Percentiles rank a stretch among this genome's conserved stretches.
These are phyloP conservation scores for Calendula officinalis DNA, from an alignment of 129 eudicot species.

Conservation along the genomic window DNA sequence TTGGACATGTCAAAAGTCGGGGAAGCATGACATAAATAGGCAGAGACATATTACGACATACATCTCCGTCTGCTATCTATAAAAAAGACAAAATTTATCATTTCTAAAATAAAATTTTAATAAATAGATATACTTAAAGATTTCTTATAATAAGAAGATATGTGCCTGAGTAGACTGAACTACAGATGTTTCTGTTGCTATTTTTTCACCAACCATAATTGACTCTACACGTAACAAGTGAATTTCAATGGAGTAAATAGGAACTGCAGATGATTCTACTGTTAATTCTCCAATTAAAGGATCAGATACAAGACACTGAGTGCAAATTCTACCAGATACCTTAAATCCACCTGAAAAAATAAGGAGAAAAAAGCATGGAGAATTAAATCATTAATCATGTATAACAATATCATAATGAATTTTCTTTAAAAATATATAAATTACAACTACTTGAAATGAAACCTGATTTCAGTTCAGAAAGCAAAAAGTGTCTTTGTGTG, in stretches of 20 bases:
- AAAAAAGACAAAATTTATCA: conserved; percentile 8
- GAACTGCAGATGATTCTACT: conserved; percentile 67
- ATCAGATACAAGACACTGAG: conserved; percentile 60
- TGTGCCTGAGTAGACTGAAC: conserved; percentile 82
- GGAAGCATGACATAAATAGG: conserved; percentile 76
- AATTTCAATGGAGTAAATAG: conserved; percentile 71
- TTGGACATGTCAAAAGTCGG: conserved; percentile 79
- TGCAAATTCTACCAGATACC: conserved; percentile 62
- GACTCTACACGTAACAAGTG: conserved; percentile 80
- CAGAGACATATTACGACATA: conserved; percentile 52
- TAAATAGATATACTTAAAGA: neutral
- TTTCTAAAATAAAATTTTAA: conserved; percentile 6
- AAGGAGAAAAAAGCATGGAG: conserved; percentile 2
- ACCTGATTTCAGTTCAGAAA: conserved; percentile 81
- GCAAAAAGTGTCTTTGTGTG: conserved; percentile 76
- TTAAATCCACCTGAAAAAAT: conserved; percentile 57
- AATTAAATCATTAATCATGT: neutral
- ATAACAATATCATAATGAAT: conserved; percentile 17
- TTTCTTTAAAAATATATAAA: neutral
- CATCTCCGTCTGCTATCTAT: conserved; percentile 95
- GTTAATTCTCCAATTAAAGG: conserved; percentile 65
- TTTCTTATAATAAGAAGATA: conserved; percentile 1
- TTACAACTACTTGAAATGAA: neutral
- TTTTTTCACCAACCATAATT: conserved; percentile 75
- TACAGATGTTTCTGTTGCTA: conserved; percentile 63